A percentile compares a stretch with the other conserved stretches of the same genome.
Evolutionary conservation across 1,284 basidiomycete species (phyloP).

Genomic region (Bjerkandera adusta): DNA sequence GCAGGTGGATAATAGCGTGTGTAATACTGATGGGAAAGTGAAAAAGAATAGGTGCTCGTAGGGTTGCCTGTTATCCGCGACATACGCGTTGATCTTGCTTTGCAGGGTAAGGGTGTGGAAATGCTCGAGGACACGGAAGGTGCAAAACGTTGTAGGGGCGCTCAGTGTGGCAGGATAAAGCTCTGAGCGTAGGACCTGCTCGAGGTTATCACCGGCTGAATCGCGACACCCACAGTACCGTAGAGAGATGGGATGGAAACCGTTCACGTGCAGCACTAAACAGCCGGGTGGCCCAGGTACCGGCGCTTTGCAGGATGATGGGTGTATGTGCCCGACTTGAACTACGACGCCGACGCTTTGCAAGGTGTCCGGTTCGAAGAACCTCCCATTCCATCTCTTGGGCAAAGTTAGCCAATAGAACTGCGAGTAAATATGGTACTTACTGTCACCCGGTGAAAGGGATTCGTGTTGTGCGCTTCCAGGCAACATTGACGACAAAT

Average conservation of each 20-base stretch:
- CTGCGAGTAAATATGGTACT: no score
- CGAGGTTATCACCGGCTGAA: background rate
- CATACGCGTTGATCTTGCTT: constrained; percentile 12
- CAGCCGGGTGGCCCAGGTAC: background rate
- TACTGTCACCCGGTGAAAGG: no score
- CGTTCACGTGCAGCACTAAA: constrained; percentile 11
- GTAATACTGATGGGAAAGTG: no score
- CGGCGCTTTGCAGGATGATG: background rate
- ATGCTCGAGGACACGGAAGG: constrained; percentile 7
- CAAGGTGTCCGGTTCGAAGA: background rate
- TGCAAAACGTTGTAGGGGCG: constrained; percentile 6
- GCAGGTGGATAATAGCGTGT: no score
- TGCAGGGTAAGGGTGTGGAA: constrained; percentile 15
- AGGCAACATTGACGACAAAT: no score
- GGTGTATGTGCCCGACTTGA: constrained; percentile 10
- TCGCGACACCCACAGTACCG: constrained; percentile 9
- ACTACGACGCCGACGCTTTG: constrained; percentile 4
- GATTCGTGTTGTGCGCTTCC: no score
- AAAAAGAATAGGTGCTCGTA: no score
- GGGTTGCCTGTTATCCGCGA: no score
- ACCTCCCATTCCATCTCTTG: constrained; percentile 8
- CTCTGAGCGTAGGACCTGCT: constrained; percentile 6
- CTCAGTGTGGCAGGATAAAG: constrained; percentile 6
- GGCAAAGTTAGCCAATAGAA: no score
- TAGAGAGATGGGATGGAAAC: constrained; percentile 8